A percentile compares a stretch with the other conserved stretches of the same genome.
phyloP scores from a whole-genome alignment of 371 early-diverging fungal species.

The Circinella umbellata region DNA sequence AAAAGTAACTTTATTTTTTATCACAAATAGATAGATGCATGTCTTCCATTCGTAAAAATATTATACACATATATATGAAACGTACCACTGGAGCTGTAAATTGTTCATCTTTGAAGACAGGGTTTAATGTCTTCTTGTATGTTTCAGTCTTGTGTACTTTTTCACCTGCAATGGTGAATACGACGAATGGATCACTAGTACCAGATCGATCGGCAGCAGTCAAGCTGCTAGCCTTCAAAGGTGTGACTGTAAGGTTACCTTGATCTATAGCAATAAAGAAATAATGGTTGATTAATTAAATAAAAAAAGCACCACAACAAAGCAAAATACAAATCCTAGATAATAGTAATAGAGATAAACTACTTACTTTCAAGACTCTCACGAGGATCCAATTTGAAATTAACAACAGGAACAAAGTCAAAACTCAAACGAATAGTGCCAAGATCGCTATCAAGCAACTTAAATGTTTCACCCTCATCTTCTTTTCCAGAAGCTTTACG shows the following conservation, averaged over 20 bases:
- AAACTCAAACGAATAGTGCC: conserved; percentile 45
- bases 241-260: conserved; percentile 51
- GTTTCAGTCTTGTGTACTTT: conserved; percentile 82
- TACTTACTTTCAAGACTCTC: conserved; percentile 52
- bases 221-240: conserved; percentile 48
- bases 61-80: neutral
- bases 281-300: neutral
- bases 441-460: conserved; percentile 37
- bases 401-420: conserved; percentile 43
- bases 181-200: conserved; percentile 85
- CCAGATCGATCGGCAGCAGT: conserved; percentile 63
- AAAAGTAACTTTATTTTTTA: neutral
- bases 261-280: conserved; percentile 33
- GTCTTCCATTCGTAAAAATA: too few relatives aligned
- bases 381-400: conserved; percentile 46
- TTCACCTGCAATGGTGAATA: conserved; percentile 72
- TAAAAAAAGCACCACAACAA: neutral
- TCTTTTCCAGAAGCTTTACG: conserved; percentile 21
- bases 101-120: conserved; percentile 78
- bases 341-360: too few relatives aligned
- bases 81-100: conserved; percentile 69
- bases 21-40: neutral
- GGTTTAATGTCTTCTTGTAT: conserved; percentile 81
- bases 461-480: conserved; percentile 27
- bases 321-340: too few relatives aligned